These are phyloP conservation scores for Rhodotorula diobovata DNA, from an alignment of 768 basidiomycete species.

Conservation along the genomic window DNA sequence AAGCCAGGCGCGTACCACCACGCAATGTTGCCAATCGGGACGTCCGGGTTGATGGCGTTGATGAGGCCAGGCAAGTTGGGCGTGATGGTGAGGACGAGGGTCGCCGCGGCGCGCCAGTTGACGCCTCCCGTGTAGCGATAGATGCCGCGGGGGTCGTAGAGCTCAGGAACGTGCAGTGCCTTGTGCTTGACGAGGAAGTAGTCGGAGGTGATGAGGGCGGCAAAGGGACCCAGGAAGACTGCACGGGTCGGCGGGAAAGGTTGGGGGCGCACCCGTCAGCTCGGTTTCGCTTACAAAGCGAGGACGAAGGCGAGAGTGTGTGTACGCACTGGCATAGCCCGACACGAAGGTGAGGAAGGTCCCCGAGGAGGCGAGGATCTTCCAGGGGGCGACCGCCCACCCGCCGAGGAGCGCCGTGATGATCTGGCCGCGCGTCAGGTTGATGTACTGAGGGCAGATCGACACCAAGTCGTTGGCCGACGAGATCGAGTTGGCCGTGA, in stretches of 20 bases:
- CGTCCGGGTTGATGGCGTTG: slow-evolving; percentile 63
- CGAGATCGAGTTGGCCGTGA: slow-evolving; percentile 61
- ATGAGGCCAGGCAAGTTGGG: slow-evolving; percentile 51
- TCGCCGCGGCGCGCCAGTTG: slow-evolving; percentile 69
- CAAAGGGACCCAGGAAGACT: slow-evolving; percentile 71
- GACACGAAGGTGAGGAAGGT: slow-evolving; percentile 38
- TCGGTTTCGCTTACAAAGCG: too few relatives aligned
- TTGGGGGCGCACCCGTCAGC: too few relatives aligned
- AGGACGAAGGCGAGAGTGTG: neutral
- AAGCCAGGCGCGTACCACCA: slow-evolving; percentile 32
- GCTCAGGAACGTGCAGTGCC: slow-evolving; percentile 54
- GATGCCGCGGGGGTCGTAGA: slow-evolving; percentile 64
- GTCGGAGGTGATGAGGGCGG: slow-evolving; percentile 42
- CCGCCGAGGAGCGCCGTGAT: slow-evolving; percentile 64
- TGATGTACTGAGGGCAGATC: slow-evolving; percentile 68
- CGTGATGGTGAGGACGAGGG: neutral
- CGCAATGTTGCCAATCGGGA: slow-evolving; percentile 55
- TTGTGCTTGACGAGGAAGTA: slow-evolving; percentile 73
- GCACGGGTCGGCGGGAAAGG: slow-evolving; percentile 58
- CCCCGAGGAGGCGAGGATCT: slow-evolving; percentile 56
- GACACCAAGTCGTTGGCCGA: slow-evolving; percentile 83
- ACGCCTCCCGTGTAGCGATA: slow-evolving; percentile 24
- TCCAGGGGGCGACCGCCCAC: slow-evolving; percentile 52
- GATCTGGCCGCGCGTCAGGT: slow-evolving; percentile 67
- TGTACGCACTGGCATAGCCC: slow-evolving; percentile 3